Conservation (phyloP, 2,329 filamentous ascomycete genomes). For the Alternaria dauci region DNA sequence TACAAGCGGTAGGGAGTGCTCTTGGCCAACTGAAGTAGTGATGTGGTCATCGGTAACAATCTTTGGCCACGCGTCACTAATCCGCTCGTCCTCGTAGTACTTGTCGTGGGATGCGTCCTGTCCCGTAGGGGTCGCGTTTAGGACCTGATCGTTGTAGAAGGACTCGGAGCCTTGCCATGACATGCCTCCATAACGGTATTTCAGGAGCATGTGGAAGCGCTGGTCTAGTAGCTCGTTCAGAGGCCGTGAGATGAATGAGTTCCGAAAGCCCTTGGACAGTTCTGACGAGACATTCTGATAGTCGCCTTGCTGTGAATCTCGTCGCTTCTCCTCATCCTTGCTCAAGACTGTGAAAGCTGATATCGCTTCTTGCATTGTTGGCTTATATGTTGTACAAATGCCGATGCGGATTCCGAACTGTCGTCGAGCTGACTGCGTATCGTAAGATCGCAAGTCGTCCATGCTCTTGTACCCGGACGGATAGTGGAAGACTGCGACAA, state of each 20-base stretch:
- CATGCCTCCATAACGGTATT: slow-evolving; percentile 63
- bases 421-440: slow-evolving; percentile 47
- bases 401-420: slow-evolving; percentile 71
- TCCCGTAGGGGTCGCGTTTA: slow-evolving; percentile 38
- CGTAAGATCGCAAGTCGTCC: slow-evolving; percentile 60
- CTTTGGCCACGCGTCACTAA: slow-evolving; percentile 51
- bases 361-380: slow-evolving; percentile 64
- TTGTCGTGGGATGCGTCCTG: slow-evolving; percentile 49
- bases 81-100: slow-evolving; percentile 49
- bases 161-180: slow-evolving; percentile 74
- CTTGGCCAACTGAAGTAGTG: slow-evolving; percentile 35
- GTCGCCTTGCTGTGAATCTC: slow-evolving; percentile 27
- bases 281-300: slow-evolving; percentile 24
- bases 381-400: slow-evolving; percentile 76
- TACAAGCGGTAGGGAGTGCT: slow-evolving; percentile 64
- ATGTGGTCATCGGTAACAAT: slow-evolving; percentile 64
- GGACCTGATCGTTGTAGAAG: slow-evolving; percentile 60
- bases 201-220: slow-evolving; percentile 69
- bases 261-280: slow-evolving; percentile 54
- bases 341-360: slow-evolving; percentile 59
- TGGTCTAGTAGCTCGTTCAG: slow-evolving; percentile 73
- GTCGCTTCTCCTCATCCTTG: slow-evolving; percentile 42
- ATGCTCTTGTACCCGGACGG: slow-evolving; percentile 67
- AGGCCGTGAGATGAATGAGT: slow-evolving; percentile 75
- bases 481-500: slow-evolving; percentile 76